A percentile compares a stretch with the other conserved stretches of the same genome.
Conservation (phyloP, 1,284 basidiomycete genomes). For the Cutaneotrichosporon mucoides region DNA sequence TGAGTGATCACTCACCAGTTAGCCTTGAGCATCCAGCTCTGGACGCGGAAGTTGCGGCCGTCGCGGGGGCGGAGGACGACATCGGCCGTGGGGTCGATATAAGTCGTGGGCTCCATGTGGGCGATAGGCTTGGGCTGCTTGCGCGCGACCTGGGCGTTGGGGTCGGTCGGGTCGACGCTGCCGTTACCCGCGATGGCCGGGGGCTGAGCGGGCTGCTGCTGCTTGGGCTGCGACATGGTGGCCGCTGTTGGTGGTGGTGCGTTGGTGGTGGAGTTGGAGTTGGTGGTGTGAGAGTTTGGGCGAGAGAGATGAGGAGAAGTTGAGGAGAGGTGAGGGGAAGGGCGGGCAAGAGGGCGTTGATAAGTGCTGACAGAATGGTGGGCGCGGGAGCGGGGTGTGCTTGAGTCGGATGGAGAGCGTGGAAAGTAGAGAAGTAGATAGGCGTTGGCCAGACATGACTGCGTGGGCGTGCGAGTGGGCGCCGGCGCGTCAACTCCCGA, state of each 20-base stretch:
- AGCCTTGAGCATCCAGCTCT: slow-evolving; percentile 23
- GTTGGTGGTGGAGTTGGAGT: not conserved
- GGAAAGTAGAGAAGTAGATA: too few species aligned
- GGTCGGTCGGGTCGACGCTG: too few species aligned
- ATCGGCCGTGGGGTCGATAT: slow-evolving; percentile 25
- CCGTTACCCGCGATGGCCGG: not conserved
- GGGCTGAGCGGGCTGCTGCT: not conserved
- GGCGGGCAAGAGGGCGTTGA: too few species aligned
- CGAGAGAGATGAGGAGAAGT: not conserved
- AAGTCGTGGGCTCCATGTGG: slow-evolving; percentile 9
- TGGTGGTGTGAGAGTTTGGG: not conserved
- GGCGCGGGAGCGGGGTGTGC: too few species aligned
- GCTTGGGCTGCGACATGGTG: slow-evolving; percentile 3
- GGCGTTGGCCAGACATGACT: too few species aligned
- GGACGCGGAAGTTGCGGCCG: slow-evolving; percentile 23
- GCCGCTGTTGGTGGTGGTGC: too few species aligned
- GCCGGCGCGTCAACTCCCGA: too few species aligned
- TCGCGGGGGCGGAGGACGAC: slow-evolving; percentile 19
- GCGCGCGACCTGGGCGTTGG: too few species aligned
- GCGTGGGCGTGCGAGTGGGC: too few species aligned
- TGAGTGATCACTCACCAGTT: slow-evolving; percentile 21
- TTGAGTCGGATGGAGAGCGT: too few species aligned
- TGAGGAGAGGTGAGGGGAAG: not conserved
- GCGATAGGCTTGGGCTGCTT: not conserved
- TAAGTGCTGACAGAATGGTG: too few species aligned